Base-by-base conservation (phyloP, 2,329 filamentous ascomycete species). In the Stagonosporopsis rhizophila region DNA sequence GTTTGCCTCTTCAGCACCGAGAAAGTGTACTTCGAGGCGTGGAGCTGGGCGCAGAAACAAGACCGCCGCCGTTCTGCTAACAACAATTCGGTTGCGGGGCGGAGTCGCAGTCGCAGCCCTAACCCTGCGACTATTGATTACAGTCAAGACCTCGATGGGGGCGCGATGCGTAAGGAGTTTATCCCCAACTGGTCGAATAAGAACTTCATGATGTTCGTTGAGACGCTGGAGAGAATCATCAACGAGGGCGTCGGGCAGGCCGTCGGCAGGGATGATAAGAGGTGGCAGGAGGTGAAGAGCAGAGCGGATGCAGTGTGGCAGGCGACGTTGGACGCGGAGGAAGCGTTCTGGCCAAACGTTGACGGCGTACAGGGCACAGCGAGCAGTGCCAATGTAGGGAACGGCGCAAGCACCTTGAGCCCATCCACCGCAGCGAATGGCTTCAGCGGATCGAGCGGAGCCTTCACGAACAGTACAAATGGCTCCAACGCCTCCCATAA, bases 171-270 rank as follows among this genome's bases (percentile, higher is more conserved):
- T 53, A 79, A 79, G 45, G 82, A 85, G 67, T 88, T 90, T 60
- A 89, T 90, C 54, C 83, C 83, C 0, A 90, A 90, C 66, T 90
- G 87, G 88, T 86, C 84, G 40, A 85, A 83, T 59, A 62, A 70
- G 2, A 84, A 86, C 65, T 90, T 90, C 69, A 78, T 78, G 34
- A 75, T 64, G 46, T 88, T 89, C 75, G 87, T 89, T 14, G 76
- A 81, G 49, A 74, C 77, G 44, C 77, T 89, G 52, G 83, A 80
- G 23, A 74, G 69, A 20, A 78, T 88, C 7, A 77, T 88, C 52
- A 85, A 89, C 69, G 77, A 80, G 30, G 70, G 66, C 15, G 69
- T 74, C 0, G 47, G 60, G 27, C 32, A 62, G 17, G 70, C 62
- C 1, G 59, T 70, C 0, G 48, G 46, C 2, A 49, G 52, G 3